Conservation (phyloP, 805 yeast species). For the Candida xiaguanensis region DNA sequence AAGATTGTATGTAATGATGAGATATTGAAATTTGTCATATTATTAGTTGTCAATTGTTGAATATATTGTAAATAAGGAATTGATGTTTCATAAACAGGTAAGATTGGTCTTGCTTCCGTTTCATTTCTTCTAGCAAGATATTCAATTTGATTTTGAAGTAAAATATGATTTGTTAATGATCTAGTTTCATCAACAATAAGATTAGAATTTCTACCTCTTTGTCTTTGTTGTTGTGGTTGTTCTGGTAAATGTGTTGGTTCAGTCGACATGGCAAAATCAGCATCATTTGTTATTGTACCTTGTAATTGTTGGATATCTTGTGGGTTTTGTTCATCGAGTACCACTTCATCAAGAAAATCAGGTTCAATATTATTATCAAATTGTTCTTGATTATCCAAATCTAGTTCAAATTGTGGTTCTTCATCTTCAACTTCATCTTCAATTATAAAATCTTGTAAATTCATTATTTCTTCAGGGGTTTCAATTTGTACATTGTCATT, state of each 20-base stretch:
- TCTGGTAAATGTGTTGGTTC: neutral
- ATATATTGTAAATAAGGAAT: constrained; percentile 1
- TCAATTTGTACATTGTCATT: neutral
- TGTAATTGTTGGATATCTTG: neutral
- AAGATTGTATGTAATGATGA: neutral
- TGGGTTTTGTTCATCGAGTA: constrained; percentile 1
- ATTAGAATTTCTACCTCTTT: neutral
- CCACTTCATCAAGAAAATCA: constrained; percentile 7
- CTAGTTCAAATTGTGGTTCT: neutral
- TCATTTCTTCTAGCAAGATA: too few species aligned
- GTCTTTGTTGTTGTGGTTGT: neutral
- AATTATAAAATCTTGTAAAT: constrained; percentile 1
- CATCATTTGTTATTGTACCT: constrained; percentile 5
- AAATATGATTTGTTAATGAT: too few species aligned
- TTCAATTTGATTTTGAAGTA: neutral
- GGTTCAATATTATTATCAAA: neutral
- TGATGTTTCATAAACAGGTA: neutral
- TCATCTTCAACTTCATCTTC: neutral
- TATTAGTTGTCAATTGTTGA: neutral
- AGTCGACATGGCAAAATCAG: constrained; percentile 7
- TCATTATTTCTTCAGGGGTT: neutral
- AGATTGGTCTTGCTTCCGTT: neutral
- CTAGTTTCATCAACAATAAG: constrained; percentile 1
- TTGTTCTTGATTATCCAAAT: neutral
- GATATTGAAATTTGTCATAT: neutral